Percentiles rank a stretch among this genome's conserved stretches.
Evolutionary conservation across 2,329 filamentous ascomycete genomes (phyloP).

Genomic region (Xylariomycetidae sp.): DNA sequence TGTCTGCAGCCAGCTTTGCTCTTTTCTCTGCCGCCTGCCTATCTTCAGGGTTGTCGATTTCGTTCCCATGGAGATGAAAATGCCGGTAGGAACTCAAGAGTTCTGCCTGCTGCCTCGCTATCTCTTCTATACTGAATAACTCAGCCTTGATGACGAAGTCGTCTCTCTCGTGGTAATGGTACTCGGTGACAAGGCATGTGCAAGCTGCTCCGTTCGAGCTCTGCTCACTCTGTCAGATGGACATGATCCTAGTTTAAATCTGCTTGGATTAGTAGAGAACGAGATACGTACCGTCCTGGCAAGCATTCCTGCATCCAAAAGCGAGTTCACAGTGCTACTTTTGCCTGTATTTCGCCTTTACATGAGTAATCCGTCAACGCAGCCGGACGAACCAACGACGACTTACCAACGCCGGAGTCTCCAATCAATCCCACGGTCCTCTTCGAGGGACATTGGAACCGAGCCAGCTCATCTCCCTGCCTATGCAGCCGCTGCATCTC

Average conservation of each 20-base stretch:
- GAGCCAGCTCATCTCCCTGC: conserved; percentile 27
- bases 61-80: conserved; percentile 22
- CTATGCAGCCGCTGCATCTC: conserved; percentile 31
- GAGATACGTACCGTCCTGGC: conserved; percentile 36
- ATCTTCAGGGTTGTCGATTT: conserved; percentile 16
- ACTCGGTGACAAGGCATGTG: conserved; percentile 45
- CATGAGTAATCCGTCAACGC: neutral
- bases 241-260: neutral
- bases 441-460: conserved; percentile 33
- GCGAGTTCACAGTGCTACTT: conserved; percentile 45
- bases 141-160: conserved; percentile 31
- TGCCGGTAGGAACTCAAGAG: conserved; percentile 34
- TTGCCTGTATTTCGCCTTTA: too few species aligned
- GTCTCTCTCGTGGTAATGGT: conserved; percentile 31
- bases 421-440: conserved; percentile 43
- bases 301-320: conserved; percentile 36
- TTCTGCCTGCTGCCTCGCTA: conserved; percentile 28
- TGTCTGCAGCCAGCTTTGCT: conserved; percentile 30
- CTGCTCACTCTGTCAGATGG: conserved; percentile 20
- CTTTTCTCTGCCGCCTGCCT: conserved; percentile 18
- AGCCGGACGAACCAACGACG: neutral
- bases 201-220: conserved; percentile 40
- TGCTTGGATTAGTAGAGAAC: neutral
- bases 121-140: conserved; percentile 26
- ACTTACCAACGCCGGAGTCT: conserved; percentile 41